Evolutionary conservation across 139 green algal genomes (phyloP).

Genomic region (Chloropicon primus): DNA sequence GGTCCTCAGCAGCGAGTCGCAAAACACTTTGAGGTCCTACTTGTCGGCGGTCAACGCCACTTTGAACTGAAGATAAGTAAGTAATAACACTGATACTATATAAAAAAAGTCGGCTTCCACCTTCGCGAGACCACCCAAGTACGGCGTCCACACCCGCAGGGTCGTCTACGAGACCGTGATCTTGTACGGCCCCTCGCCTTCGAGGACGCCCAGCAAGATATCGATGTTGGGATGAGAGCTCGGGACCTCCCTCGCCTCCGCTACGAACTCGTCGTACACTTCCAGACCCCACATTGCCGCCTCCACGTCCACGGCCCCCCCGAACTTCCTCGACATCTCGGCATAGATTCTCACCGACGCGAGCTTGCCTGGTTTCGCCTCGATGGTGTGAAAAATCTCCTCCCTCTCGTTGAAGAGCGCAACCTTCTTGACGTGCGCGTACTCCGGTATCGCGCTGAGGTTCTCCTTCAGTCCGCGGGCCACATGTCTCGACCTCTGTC

Average conservation of each 20-base stretch:
- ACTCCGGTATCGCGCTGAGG: not conserved
- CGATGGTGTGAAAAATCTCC: not conserved
- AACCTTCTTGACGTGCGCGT: not conserved
- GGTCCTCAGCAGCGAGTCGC: not conserved
- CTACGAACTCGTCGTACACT: not conserved
- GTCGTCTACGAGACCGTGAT: not conserved
- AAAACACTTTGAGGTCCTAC: not conserved
- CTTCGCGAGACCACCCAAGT: too few relatives aligned
- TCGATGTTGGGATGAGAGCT: not conserved
- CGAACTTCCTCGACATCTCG: not conserved
- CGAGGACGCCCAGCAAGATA: not conserved
- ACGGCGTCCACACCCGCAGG: too few relatives aligned
- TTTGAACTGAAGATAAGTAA: not conserved
- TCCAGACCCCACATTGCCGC: not conserved
- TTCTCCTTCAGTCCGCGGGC: not conserved
- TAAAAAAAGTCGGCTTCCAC: too few relatives aligned
- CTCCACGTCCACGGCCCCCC: not conserved
- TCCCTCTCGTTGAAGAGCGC: not conserved
- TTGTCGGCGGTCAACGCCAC: not conserved
- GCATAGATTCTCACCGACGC: not conserved
- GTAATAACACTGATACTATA: too few relatives aligned
- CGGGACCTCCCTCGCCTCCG: not conserved
- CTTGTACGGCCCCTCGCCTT: not conserved
- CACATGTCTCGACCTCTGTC: too few relatives aligned
- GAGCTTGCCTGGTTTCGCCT: not conserved